A percentile compares a stretch with the other conserved stretches of the same genome.
Evolutionary conservation across 1,139 yeast genomes (phyloP).

Genomic region (Starmera stellimalicola): DNA sequence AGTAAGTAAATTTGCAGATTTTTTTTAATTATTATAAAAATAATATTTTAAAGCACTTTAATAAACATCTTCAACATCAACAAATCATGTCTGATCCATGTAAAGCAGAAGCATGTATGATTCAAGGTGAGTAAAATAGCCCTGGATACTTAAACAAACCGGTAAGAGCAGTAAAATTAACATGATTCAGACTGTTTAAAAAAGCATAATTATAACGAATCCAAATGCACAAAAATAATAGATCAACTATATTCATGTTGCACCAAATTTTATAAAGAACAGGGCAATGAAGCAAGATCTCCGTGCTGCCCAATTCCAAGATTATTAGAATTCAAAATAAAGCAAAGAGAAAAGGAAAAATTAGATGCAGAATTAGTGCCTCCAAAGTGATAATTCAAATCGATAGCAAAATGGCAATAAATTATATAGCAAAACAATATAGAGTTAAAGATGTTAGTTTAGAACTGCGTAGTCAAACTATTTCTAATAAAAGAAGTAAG

Average conservation of each 20-base stretch:
- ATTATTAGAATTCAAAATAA: slow-evolving; percentile 44
- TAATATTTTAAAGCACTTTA: neutral
- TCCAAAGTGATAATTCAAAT: slow-evolving; percentile 3
- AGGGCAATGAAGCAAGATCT: slow-evolving; percentile 45
- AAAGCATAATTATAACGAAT: slow-evolving; percentile 45
- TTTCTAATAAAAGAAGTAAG: slow-evolving; percentile 18
- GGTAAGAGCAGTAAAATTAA: too few relatives aligned
- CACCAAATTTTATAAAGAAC: slow-evolving; percentile 38
- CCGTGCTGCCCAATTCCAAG: slow-evolving; percentile 60
- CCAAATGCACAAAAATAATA: slow-evolving; percentile 49
- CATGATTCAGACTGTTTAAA: slow-evolving; percentile 37
- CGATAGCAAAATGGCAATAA: slow-evolving; percentile 1
- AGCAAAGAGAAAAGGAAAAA: slow-evolving; percentile 43
- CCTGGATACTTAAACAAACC: too few relatives aligned
- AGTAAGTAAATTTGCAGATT: too few relatives aligned
- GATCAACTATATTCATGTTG: slow-evolving; percentile 58
- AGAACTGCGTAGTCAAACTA: slow-evolving; percentile 61
- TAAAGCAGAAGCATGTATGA: slow-evolving; percentile 60
- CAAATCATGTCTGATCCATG: slow-evolving; percentile 47
- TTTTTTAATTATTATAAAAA: too few relatives aligned
- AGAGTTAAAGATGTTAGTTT: slow-evolving; percentile 41
- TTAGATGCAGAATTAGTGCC: slow-evolving; percentile 41
- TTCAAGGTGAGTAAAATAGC: slow-evolving; percentile 41
- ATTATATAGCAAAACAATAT: slow-evolving; percentile 4
- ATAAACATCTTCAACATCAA: neutral